Evolutionary conservation across 2,329 filamentous ascomycete species (phyloP).

Genomic region (Fusarium odoratissimum): DNA sequence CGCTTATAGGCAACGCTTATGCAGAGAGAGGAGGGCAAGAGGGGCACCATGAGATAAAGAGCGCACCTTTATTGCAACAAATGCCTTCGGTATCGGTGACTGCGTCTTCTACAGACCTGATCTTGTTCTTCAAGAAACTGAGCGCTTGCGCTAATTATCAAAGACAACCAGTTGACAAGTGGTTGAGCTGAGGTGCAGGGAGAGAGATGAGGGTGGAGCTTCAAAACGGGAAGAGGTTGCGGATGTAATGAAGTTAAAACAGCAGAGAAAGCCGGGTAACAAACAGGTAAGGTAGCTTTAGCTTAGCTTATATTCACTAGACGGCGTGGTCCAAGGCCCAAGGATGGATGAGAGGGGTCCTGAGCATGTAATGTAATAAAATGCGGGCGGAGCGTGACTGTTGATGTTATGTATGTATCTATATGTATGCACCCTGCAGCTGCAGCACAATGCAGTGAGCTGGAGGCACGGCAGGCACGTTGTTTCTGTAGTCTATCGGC

Average conservation of each 20-base stretch:
- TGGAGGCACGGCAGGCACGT: slow-evolving; percentile 36
- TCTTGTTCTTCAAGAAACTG: slow-evolving; percentile 20
- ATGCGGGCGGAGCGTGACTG: slow-evolving; percentile 41
- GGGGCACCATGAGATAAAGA: slow-evolving; percentile 12
- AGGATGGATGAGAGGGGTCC: slow-evolving; percentile 35
- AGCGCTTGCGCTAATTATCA: slow-evolving; percentile 37
- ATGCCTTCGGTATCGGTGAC: background rate
- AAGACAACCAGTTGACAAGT: slow-evolving; percentile 25
- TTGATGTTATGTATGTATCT: slow-evolving; percentile 39
- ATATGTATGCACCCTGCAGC: slow-evolving; percentile 36
- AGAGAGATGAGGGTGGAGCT: slow-evolving; percentile 34
- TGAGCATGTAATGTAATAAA: slow-evolving; percentile 35
- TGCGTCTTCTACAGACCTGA: background rate
- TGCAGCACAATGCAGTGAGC: slow-evolving; percentile 30
- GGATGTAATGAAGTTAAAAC: slow-evolving; percentile 28
- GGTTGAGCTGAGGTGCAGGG: slow-evolving; percentile 26
- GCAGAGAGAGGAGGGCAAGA: slow-evolving; percentile 5
- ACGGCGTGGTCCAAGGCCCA: slow-evolving; percentile 25
- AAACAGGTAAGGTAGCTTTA: slow-evolving; percentile 13
- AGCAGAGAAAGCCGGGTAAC: slow-evolving; percentile 20
- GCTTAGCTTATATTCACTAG: slow-evolving; percentile 32
- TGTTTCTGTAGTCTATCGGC: slow-evolving; percentile 41
- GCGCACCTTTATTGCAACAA: slow-evolving; percentile 28
- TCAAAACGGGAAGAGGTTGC: slow-evolving; percentile 18
- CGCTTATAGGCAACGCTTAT: slow-evolving; percentile 23